phyloP scores from a whole-genome alignment of 306 rosid genomes.

The Sphenostylis stenocarpa region DNA sequence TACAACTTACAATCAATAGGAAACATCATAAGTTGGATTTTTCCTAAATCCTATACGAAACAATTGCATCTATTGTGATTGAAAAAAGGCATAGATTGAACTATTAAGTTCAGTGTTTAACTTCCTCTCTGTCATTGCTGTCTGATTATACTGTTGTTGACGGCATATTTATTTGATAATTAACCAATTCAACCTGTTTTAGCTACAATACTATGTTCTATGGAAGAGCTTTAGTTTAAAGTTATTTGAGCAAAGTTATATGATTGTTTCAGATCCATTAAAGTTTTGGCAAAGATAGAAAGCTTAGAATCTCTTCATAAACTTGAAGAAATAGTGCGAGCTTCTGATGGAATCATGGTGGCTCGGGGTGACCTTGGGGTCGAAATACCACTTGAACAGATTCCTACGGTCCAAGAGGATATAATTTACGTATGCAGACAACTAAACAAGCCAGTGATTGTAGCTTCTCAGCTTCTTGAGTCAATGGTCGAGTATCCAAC shows the following conservation, averaged over 20 bases:
- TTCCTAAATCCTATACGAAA: neutral
- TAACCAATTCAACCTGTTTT: neutral
- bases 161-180: neutral
- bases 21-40: neutral
- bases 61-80: neutral
- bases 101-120: neutral
- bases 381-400: slow-evolving; percentile 86
- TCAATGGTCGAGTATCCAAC: slow-evolving; percentile 97
- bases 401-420: slow-evolving; percentile 75
- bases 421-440: slow-evolving; percentile 69
- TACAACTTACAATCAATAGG: neutral
- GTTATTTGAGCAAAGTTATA: neutral
- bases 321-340: slow-evolving; percentile 65
- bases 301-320: slow-evolving; percentile 81
- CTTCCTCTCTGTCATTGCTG: slow-evolving; percentile 14
- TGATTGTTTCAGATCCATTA: slow-evolving; percentile 53
- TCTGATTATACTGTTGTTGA: neutral
- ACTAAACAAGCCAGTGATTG: slow-evolving; percentile 86
- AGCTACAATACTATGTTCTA: neutral
- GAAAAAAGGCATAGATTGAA: neutral
- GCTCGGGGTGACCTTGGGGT: slow-evolving; percentile 95
- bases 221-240: slow-evolving; percentile 5
- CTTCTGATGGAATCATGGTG: slow-evolving; percentile 92
- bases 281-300: slow-evolving; percentile 85
- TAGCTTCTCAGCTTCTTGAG: slow-evolving; percentile 93